Conservation (phyloP, 2,329 filamentous ascomycete genomes). For the Endoconidiophora polonica region DNA sequence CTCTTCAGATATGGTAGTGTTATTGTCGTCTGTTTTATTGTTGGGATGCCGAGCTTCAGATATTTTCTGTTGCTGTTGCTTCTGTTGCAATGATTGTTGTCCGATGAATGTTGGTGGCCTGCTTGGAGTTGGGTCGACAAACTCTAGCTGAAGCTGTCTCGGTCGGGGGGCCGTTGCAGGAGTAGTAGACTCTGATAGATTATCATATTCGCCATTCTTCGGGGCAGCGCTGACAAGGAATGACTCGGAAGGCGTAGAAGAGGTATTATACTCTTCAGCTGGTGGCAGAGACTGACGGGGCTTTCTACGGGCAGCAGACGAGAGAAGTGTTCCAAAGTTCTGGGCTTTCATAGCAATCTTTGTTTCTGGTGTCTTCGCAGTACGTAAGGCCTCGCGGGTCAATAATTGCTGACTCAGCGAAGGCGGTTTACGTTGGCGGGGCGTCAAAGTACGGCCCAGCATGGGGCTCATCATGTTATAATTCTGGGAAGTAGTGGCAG, state of each 20-base stretch:
- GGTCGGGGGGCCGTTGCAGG: neutral
- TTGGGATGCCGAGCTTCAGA: too few species aligned
- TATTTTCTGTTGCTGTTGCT: too few species aligned
- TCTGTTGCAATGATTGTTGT: too few species aligned
- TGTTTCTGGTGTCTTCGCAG: conserved; percentile 4
- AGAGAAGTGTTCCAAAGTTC: neutral
- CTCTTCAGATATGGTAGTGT: too few species aligned
- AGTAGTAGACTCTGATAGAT: conserved; percentile 2
- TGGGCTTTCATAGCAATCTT: neutral
- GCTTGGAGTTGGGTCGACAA: neutral
- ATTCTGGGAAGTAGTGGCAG: neutral
- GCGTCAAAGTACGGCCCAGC: conserved; percentile 19
- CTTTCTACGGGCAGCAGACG: conserved; percentile 11
- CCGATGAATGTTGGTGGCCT: neutral
- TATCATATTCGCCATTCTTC: neutral
- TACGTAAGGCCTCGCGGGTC: conserved; percentile 18
- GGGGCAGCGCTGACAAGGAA: neutral
- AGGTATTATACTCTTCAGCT: neutral
- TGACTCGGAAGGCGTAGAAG: neutral
- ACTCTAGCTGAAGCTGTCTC: neutral
- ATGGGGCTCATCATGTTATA: conserved; percentile 8
- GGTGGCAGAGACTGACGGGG: neutral
- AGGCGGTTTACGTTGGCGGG: conserved; percentile 20
- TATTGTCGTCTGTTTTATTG: too few species aligned
- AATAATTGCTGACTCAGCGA: conserved; percentile 22